Evolutionary conservation across 2,329 filamentous ascomycete genomes (phyloP), one percentile per base, ranked within the genome.

Genomic region (Lasiodiplodia sp.): DNA sequence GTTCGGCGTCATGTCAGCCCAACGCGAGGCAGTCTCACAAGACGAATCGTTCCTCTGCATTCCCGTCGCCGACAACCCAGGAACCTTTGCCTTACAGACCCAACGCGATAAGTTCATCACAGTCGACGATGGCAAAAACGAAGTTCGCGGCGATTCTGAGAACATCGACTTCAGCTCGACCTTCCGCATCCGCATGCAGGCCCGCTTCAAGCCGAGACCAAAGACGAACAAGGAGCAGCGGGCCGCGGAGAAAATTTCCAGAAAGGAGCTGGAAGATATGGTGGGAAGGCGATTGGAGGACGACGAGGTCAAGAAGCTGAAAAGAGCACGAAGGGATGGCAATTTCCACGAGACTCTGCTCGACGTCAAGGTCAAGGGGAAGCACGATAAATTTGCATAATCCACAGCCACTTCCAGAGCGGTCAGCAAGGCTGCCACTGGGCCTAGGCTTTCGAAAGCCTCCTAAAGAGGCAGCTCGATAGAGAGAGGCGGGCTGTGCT

Each of bases 181-280:
- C 7, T 78, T 97, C 70, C 87, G 93, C 62, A 88, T 98, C 74
- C 91, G 94, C 66, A 97, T 98, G 94, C 95, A 98, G 82, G 93
- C 95, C 25, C 86, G 92, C 63, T 98, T 97, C 83, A 97, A 97
- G 84, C 94, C 95, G 10, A 87, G 87, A 71, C 80, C 96, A 56
- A 92, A 91, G 80, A 91, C 91, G 11, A 88, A 86, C 0, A 96
- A 94, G 81, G 93, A 94, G 77, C 92, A 93, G 71, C 96, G 92
- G 82, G 91, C 92, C 0, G 86, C 87, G 73, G 90, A 95, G 74
- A 97, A 95, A 83, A 92, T 99, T 68, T 95, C 90, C 75, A 86
- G 92, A 70, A 91, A 91, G 75, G 93, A 97, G 81, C 82, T 97
- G 57, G 94, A 97, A 81, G 89, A 89, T 56, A 89, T 91, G 3